These are phyloP conservation scores for Austroboletus niveus DNA, from an alignment of 1,284 basidiomycete species.

Conservation along the genomic window DNA sequence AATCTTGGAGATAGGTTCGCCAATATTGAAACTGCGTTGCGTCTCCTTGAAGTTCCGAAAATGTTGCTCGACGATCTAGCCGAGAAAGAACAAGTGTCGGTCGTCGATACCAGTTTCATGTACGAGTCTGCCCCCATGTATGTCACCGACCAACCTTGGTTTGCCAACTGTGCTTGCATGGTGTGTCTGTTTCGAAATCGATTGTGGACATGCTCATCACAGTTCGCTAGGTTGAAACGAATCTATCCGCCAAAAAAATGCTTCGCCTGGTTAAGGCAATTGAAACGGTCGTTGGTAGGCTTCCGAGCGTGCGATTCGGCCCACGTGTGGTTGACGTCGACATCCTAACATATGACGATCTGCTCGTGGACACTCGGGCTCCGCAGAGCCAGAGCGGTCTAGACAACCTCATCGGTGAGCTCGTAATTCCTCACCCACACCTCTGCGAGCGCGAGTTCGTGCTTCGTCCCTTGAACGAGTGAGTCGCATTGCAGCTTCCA, in stretches of 20 bases:
- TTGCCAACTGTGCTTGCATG: conserved; percentile 89
- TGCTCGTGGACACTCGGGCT: conserved; percentile 58
- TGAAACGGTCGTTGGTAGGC: conserved; percentile 78
- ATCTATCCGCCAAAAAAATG: conserved; percentile 60
- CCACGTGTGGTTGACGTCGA: conserved; percentile 81
- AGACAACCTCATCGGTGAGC: conserved; percentile 58
- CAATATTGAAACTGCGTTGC: conserved; percentile 62
- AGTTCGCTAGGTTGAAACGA: conserved; percentile 44
- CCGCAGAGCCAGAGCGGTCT: conserved; percentile 37
- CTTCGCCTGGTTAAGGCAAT: conserved; percentile 73
- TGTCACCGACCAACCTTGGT: conserved; percentile 83
- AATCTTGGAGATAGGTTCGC: conserved; percentile 87
- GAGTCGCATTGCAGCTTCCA: conserved; percentile 28
- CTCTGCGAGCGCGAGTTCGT: conserved; percentile 90
- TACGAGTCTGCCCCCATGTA: conserved; percentile 98
- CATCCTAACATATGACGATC: conserved; percentile 77
- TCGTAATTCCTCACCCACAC: conserved; percentile 84
- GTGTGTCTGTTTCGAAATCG: conserved; percentile 38
- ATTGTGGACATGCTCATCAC: background rate
- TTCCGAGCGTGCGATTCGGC: conserved; percentile 57
- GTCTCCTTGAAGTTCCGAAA: conserved; percentile 21
- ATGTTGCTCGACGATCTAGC: conserved; percentile 24
- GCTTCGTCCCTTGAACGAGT: conserved; percentile 72
- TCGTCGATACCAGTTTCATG: conserved; percentile 85
- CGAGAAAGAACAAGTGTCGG: conserved; percentile 33